A percentile compares a stretch with the other conserved stretches of the same genome.
Conservation (phyloP, 768 basidiomycete genomes). For the Leccinellum luteum region DNA sequence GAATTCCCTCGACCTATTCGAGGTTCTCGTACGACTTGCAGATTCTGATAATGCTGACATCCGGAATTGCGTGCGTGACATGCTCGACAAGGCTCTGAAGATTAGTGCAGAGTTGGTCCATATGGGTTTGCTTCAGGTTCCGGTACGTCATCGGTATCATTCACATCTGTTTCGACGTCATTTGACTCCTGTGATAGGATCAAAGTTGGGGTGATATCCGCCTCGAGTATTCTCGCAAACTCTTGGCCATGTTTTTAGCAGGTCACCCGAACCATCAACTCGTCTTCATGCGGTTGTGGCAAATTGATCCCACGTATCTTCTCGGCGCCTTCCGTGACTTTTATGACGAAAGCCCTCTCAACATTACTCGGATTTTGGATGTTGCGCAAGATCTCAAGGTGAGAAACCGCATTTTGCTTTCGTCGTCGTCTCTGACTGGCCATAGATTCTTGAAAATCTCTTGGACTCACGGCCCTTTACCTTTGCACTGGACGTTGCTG, state of each 20-base stretch:
- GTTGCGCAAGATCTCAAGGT: conserved; percentile 95
- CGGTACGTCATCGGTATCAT: conserved; percentile 60
- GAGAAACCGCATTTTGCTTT: conserved; percentile 21
- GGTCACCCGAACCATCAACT: conserved; percentile 95
- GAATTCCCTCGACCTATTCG: conserved; percentile 91
- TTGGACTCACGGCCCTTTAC: conserved; percentile 86
- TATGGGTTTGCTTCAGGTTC: conserved; percentile 88
- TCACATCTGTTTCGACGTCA: background rate
- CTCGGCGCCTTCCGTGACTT: conserved; percentile 88
- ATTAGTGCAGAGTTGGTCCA: conserved; percentile 93
- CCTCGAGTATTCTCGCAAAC: conserved; percentile 78
- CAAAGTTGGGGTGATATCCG: conserved; percentile 86
- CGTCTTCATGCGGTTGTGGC: conserved; percentile 96
- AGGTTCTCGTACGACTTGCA: conserved; percentile 79
- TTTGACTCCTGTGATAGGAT: conserved; percentile 42
- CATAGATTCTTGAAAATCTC: conserved; percentile 86
- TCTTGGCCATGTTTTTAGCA: conserved; percentile 86
- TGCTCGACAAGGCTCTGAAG: conserved; percentile 92
- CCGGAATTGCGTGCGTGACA: conserved; percentile 75
- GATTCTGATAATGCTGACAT: conserved; percentile 72
- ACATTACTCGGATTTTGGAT: conserved; percentile 92
- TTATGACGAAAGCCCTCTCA: conserved; percentile 87
- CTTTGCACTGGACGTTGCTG: conserved; percentile 92
- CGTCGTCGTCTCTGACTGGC: conserved; percentile 2
- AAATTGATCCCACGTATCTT: conserved; percentile 82